Conservation (phyloP, 2,329 filamentous ascomycete species). For the Pseudogymnoascus sp. region DNA sequence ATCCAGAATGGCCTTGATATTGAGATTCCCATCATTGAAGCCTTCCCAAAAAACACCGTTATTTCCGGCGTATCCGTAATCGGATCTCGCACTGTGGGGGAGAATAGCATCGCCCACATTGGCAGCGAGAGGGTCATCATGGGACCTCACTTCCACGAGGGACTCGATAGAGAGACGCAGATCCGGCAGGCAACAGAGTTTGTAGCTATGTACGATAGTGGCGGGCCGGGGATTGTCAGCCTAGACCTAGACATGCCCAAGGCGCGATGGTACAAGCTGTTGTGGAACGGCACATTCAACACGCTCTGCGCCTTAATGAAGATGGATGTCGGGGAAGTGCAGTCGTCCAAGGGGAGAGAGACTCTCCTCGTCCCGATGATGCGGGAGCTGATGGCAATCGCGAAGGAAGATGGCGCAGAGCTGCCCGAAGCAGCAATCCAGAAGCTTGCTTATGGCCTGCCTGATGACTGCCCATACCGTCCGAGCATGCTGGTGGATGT, state of each 20-base stretch:
- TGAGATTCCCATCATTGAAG: constrained; percentile 19
- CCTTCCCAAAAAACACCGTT: constrained; percentile 19
- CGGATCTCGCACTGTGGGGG: constrained; percentile 17
- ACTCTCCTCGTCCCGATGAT: constrained; percentile 22
- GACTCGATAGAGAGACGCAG: constrained; percentile 11
- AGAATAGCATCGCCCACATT: constrained; percentile 20
- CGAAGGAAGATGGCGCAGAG: constrained; percentile 17
- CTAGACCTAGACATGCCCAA: constrained; percentile 19
- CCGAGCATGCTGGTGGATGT: constrained; percentile 45
- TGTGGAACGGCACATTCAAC: constrained; percentile 22
- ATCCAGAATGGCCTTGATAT: constrained; percentile 27
- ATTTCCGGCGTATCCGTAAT: constrained; percentile 22
- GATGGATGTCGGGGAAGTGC: constrained; percentile 17
- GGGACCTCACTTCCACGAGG: constrained; percentile 17
- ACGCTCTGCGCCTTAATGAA: constrained; percentile 17
- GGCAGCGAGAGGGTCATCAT: constrained; percentile 18
- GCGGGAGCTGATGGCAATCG: constrained; percentile 21
- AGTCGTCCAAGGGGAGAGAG: constrained; percentile 21
- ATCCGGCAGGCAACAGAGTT: constrained; percentile 17
- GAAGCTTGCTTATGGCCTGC: constrained; percentile 1
- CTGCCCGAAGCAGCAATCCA: constrained; percentile 17
- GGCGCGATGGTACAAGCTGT: constrained; percentile 21
- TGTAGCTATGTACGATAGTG: constrained; percentile 18
- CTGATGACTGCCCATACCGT: constrained; percentile 13
- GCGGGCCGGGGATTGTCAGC: constrained; percentile 16